A percentile compares a stretch with the other conserved stretches of the same genome.
These are phyloP conservation scores for Lizanozyma gosingica DNA, from an alignment of 1,139 yeast genomes.

Conservation along the genomic window DNA sequence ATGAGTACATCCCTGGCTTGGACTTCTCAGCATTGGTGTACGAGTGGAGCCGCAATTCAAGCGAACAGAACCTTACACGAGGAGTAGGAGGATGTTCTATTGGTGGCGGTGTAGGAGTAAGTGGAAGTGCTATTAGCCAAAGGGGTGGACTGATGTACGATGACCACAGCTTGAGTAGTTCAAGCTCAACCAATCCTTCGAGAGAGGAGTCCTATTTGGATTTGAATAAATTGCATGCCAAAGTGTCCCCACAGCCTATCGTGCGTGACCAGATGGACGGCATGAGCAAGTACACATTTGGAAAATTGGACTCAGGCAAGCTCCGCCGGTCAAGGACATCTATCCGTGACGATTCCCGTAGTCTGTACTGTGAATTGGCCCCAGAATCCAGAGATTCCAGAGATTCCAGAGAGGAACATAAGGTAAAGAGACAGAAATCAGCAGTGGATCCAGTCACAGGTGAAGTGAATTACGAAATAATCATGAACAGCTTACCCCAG, in stretches of 20 bases:
- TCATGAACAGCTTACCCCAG: slow-evolving; percentile 42
- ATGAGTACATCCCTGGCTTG: slow-evolving; percentile 65
- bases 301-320: slow-evolving; percentile 5
- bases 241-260: slow-evolving; percentile 41
- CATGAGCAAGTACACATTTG: not conserved
- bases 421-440: slow-evolving; percentile 16
- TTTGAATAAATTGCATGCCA: slow-evolving; percentile 37
- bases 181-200: slow-evolving; percentile 15
- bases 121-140: slow-evolving; percentile 4
- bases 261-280: not conserved
- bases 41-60: slow-evolving; percentile 23
- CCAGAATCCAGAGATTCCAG: not conserved
- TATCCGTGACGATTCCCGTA: not conserved
- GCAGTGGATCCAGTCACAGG: slow-evolving; percentile 18
- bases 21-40: slow-evolving; percentile 29
- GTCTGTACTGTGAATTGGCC: not conserved
- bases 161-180: slow-evolving; percentile 6
- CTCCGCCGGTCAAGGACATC: slow-evolving; percentile 3
- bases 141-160: slow-evolving; percentile 6
- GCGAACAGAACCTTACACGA: slow-evolving; percentile 10
- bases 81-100: too few species aligned
- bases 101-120: too few species aligned
- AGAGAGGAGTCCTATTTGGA: slow-evolving; percentile 31
- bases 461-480: slow-evolving; percentile 27
- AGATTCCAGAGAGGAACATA: too few species aligned